Evolutionary conservation across 495 filamentous ascomycete genomes (phyloP), one percentile per base, ranked within the genome.

Genomic region (Hyaloscypha hepaticicola): DNA sequence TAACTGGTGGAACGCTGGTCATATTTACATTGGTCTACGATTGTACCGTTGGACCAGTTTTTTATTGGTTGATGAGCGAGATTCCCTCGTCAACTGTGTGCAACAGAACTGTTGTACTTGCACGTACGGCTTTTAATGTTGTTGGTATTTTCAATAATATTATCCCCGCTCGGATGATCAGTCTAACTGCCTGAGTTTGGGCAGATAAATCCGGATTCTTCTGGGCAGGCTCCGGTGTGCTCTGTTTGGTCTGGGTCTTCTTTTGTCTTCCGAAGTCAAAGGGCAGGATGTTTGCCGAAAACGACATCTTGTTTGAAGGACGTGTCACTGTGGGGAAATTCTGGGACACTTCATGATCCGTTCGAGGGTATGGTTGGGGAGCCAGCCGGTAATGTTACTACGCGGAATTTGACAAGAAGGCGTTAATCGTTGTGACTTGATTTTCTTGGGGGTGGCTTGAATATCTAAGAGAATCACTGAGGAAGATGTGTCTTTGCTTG

Each of bases 281-380:
- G 3, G 89, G 88, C 12, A 82, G 87, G 28, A 84, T 87, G 0
- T 92, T 88, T 68, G 88, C 85, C 5, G 89, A 92, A 72, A 72
- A 91, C 57, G 88, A 92, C 69, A 56, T 90, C 27, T 78, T 92
- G 26, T 92, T 92, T 71, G 82, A n/a, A n/a, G n/a, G n/a, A n/a
- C n/a, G n/a, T n/a, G n/a, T n/a, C n/a, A n/a, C n/a, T n/a, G n/a
- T n/a, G n/a, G n/a, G n/a, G n/a, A n/a, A n/a, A n/a, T n/a, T n/a
- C n/a, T n/a, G n/a, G n/a, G n/a, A n/a, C n/a, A n/a, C n/a, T n/a
- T n/a, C n/a, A n/a, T n/a, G n/a, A n/a, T n/a, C n/a, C n/a, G n/a
- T n/a, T n/a, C n/a, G n/a, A n/a, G n/a, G n/a, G n/a, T n/a, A n/a
- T n/a, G n/a, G n/a, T n/a, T n/a, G n/a, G n/a, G n/a, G n/a, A n/a